Evolutionary conservation across 2,329 filamentous ascomycete species (phyloP), one percentile per base, ranked within the genome.

Genomic region (Colletotrichum lupini): DNA sequence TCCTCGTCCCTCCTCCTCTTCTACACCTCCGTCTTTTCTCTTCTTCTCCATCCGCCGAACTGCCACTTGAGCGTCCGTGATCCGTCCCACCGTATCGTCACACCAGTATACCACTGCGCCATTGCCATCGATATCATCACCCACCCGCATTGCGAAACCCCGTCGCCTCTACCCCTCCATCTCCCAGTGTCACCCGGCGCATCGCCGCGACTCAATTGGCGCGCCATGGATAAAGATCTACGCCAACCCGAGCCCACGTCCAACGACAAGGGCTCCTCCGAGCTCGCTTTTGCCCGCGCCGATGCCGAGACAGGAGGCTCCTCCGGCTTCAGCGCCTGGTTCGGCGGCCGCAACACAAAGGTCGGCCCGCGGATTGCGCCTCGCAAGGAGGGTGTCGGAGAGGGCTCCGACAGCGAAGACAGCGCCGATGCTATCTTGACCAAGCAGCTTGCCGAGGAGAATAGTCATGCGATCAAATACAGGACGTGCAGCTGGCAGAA

Each of bases 401-500:
- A 73, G 56, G 74, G 76, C 59, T 85, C 85, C 8, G 84, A 87
- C 56, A 84, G 80, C 60, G 83, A 86, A 24, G 83, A 87, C 42
- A 86, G 83, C 58, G 86, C 85, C 77, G 81, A 85, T 53, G 85
- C 84, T 19, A 88, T 90, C 58, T 80, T 90, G n/a, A 80, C 83
- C 75, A 87, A 87, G 83, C 95, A 97, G 84, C 90, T 96, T 75
- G 94, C 92, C 66, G 81, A 93, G 74, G 95, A 98, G 82, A 88
- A 91, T 32, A 92, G 91, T 64, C 92, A 93, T 82, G 91, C 92
- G 12, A 98, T 98, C 82, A 92, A 97, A 84, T 98, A 98, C 81
- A 89, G 95, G 74, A 97, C 95, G 52, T 98, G 95, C 84, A 95
- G 92, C 77, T 98, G 95, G 95, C 93, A 94, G 80, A 98, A 98